These are phyloP conservation scores for Posidonia australis DNA, from an alignment of 106 monocot species.

Conservation along the genomic window DNA sequence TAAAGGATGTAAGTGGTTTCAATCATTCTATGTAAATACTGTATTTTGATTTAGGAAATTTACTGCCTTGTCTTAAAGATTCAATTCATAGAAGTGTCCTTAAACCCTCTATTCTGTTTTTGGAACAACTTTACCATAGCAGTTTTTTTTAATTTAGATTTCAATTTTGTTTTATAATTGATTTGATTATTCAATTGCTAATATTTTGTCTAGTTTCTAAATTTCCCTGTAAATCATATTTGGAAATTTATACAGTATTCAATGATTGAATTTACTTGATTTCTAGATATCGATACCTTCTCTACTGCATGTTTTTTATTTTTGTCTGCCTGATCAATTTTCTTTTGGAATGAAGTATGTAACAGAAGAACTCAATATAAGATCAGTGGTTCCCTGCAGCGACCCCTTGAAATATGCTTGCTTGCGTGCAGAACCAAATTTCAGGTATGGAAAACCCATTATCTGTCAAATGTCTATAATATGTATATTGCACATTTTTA, in stretches of 20 bases:
- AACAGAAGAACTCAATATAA: constrained; percentile 89
- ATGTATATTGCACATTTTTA: constrained; percentile 1
- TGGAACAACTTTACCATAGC: too few species aligned
- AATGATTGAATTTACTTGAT: too few species aligned
- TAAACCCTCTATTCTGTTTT: too few species aligned
- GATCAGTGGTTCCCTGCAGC: constrained; percentile 80
- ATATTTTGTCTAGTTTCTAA: too few species aligned
- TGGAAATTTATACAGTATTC: too few species aligned
- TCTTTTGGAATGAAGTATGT: constrained; percentile 62
- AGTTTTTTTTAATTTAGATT: too few species aligned
- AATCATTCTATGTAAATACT: not conserved
- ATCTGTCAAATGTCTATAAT: not conserved
- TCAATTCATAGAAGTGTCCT: too few species aligned
- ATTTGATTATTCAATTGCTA: too few species aligned
- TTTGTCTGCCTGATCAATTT: not conserved
- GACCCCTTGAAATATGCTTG: constrained; percentile 84
- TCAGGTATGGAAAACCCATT: constrained; percentile 38
- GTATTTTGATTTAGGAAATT: not conserved
- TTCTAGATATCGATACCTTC: not conserved
- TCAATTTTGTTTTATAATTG: too few species aligned
- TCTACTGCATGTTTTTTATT: not conserved
- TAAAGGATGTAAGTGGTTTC: constrained; percentile 50
- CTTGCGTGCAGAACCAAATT: constrained; percentile 92
- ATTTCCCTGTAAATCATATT: too few species aligned
- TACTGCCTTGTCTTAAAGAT: too few species aligned